A percentile compares a stretch with the other conserved stretches of the same genome.
phyloP scores from a whole-genome alignment of 1,284 basidiomycete species.

The Malassezia caprae region DNA sequence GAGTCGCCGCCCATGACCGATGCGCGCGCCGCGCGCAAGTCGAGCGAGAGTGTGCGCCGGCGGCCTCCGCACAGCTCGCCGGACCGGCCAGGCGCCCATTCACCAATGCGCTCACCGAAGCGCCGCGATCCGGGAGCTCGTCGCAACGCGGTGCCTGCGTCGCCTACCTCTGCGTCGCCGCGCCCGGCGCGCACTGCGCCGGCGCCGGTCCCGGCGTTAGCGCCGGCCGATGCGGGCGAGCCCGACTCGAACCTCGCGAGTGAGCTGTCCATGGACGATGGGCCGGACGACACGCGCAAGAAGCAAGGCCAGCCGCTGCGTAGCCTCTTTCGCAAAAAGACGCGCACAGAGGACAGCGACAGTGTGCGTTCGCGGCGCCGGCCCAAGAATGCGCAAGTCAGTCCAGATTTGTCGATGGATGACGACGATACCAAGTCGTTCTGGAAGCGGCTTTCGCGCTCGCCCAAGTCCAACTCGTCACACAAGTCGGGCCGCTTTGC shows the following conservation, averaged over 20 bases:
- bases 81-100: background rate
- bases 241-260: background rate
- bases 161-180: background rate
- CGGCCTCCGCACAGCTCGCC: background rate
- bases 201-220: background rate
- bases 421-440: background rate
- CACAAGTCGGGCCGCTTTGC: background rate
- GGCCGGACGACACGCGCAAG: background rate
- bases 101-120: background rate
- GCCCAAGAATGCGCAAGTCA: background rate
- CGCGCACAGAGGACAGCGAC: background rate
- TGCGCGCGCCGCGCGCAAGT: background rate
- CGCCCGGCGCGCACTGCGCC: background rate
- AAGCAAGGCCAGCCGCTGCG: background rate
- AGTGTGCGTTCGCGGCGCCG: background rate
- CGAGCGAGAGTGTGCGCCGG: background rate
- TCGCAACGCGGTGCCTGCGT: background rate
- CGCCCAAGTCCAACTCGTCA: constrained; percentile 3
- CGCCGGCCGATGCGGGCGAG: background rate
- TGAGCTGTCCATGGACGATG: constrained; percentile 1
- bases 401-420: background rate
- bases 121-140: background rate
- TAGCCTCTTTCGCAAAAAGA: constrained; percentile 3
- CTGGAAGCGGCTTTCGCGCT: constrained; percentile 7
- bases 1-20: too few species aligned